Base-by-base conservation (phyloP, 1,284 basidiomycete genomes). In the Leccinum cinnamomeum region DNA sequence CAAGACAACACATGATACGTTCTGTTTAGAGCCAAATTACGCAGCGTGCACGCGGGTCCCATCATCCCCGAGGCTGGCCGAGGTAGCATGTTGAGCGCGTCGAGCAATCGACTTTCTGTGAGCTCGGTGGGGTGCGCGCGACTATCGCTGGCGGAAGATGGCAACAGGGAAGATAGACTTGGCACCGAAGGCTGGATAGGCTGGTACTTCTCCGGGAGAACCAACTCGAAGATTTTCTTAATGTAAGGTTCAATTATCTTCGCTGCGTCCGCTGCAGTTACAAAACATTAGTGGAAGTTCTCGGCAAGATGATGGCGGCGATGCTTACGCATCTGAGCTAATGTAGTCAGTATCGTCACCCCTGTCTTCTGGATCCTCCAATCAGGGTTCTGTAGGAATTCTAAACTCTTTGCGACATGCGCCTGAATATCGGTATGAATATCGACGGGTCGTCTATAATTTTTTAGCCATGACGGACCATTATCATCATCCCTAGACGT, bases 311-410 rank as follows among this genome's bases (percentile, higher is more conserved):
- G 7, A 10, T 3, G 14, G 30, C 14, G 1, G 25, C 16, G 33
- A 55, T 35, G 30, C 60, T 18, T 58, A 72, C 70, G 37, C 0
- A 70, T 71, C 51, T 62, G 69, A 37, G 67, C 62, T 54, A 74
- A 60, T 1, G 67, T 64, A 35, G 59, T 71, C 4, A 71, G 61
- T 14, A 72, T 68, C 5, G 60, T 63, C 56, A 72, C 64, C 7
- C 72, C 70, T 14, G 59, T 65, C 33, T 72, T 74, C 30, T 72
- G 72, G 10, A 4, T 28, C 39, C 62, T 64, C 72, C 70, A 73
- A 11, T 0, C 30, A 3, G 14, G 11, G 0, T 44, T 11, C 11
- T 0, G 7, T 12, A 73, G 18, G 48, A 57, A 25, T 7, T 23
- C 5, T 41, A 71, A 25, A 59, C 71, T 63, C 4, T 33, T 59